Evolutionary conservation across 768 basidiomycete species (phyloP), one percentile per base, ranked within the genome.

Genomic region (Boletus reticuloceps): DNA sequence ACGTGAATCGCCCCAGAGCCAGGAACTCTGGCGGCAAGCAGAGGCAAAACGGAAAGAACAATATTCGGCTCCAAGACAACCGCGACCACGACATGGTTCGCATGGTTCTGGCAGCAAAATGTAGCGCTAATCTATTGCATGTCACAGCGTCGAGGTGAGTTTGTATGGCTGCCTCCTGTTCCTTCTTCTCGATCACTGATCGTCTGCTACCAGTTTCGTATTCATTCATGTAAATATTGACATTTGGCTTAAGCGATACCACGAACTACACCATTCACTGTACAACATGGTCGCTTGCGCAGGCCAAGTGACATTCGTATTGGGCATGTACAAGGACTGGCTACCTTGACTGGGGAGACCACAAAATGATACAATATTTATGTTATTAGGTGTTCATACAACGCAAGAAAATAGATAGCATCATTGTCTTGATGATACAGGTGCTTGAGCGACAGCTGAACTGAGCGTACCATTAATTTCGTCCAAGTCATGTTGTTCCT

Each of bases 1-100:
- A 64, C 72, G 75, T 46, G 83, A 86, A 69, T 79, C 82, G n/a
- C 55, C 67, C 14, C 81, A 86, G 69, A 82, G 72, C 59, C 79
- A 85, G 66, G 78, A 81, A 50, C 75, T 70, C 58, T 89, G 87
- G 88, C 73, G 76, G 53, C 77, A 81, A 50, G 79, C 78, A 53
- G 79, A 80, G 56, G 76, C 79, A 51, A 79, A 76, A 58, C 68
- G 72, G 46, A 76, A 61, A 64, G 69, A 76, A 62, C 74, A 77
- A 48, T 88, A 82, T 64, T 66, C 59, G 22, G 59, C 71, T 19
- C 62, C 77, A 39, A 66, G 72, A 50, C 72, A 75, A 5, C 72
- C 71, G 29, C 63, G 61, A 34, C 62, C 65, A 56, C 68, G 68
- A 65, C 71, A 67, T 41, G 47, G 71, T 55, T 64, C 72, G 64